A percentile compares a stretch with the other conserved stretches of the same genome.
Evolutionary conservation across 768 basidiomycete species (phyloP).

Genomic region (Leucocoprinus birnbaumii): DNA sequence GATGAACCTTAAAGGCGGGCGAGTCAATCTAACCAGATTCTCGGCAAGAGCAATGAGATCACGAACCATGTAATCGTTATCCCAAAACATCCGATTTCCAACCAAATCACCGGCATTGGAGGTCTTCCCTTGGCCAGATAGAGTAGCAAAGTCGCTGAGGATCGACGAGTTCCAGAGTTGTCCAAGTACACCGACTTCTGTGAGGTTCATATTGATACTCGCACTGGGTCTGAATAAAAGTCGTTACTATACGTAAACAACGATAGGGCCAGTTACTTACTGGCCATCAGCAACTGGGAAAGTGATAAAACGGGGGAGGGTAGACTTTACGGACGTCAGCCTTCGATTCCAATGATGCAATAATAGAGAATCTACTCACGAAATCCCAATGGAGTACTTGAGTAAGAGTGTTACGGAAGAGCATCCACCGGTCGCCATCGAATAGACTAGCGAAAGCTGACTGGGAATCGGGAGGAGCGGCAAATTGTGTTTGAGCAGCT

Average conservation of each 20-base stretch:
- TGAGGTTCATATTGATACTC: conserved; percentile 56
- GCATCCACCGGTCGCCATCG: conserved; percentile 68
- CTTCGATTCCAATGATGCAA: neutral
- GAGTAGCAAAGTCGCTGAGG: conserved; percentile 35
- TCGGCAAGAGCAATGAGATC: neutral
- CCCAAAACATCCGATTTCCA: conserved; percentile 65
- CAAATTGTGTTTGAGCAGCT: conserved; percentile 57
- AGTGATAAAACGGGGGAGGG: conserved; percentile 60
- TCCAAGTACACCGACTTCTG: conserved; percentile 47
- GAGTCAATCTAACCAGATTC: conserved; percentile 6
- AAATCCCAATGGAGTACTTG: conserved; percentile 69
- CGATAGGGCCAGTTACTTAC: conserved; percentile 21
- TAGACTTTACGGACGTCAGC: conserved; percentile 39
- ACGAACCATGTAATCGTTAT: conserved; percentile 67
- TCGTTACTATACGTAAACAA: neutral
- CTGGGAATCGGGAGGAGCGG: conserved; percentile 38
- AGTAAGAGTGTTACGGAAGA: conserved; percentile 55
- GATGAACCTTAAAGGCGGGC: conserved; percentile 54
- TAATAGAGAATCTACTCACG: conserved; percentile 41
- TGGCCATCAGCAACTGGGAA: conserved; percentile 53
- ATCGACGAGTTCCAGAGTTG: conserved; percentile 45
- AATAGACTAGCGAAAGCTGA: conserved; percentile 54
- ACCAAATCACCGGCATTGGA: conserved; percentile 52
- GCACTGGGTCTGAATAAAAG: conserved; percentile 44
- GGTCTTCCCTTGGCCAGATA: conserved; percentile 34